Base-by-base conservation (phyloP, 1,139 yeast species). In the Blastobotrys arbuscula region DNA sequence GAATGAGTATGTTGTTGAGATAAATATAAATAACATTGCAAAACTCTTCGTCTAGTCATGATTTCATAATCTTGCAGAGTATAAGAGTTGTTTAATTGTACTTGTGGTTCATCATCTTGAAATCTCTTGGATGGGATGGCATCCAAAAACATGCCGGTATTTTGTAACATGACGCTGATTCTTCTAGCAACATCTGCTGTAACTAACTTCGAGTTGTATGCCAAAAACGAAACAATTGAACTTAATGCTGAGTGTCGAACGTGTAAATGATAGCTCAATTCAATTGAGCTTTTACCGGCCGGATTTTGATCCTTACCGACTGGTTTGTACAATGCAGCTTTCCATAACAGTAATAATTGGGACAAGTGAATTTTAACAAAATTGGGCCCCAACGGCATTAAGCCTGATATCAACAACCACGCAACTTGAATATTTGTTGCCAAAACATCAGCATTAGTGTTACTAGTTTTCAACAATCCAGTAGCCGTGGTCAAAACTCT, bases 321-420 rank as follows among this genome's bases (percentile, higher is more conserved):
- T 1, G 69, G 66, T 36, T 60, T 67, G 2, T 89, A 84, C 48
- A 89, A 69, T n/a, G 88, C 74, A 51, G 82, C 79, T 59, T 86
- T 86, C 96, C 96, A 89, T 54, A 88, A 78, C 5, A 80, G 75
- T 43, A 88, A 70, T 49, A 87, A 74, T 60, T 87, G 96, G 0
- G 92, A 78, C 3, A 88, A 74, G 61, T 87, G 86, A 53, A 85
- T 75, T 55, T 77, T 78, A 37, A 85, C 78, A 57, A 82, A 84
- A 15, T 76, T 73, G 12, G 77, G 76, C 42, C 84, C 82, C 51
- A 83, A 78, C 19, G 88, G 81, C 65, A 90, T 84, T 39, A 89
- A 69, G 0, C 97, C 95, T 46, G 83, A 73, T 37, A 92, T 68
- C 20, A 88, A 68, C 3, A 83, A 74, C 97, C 97, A 90, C 2